Conservation (phyloP, 164 flowering plant species). For the Vitis rotundifolia region DNA sequence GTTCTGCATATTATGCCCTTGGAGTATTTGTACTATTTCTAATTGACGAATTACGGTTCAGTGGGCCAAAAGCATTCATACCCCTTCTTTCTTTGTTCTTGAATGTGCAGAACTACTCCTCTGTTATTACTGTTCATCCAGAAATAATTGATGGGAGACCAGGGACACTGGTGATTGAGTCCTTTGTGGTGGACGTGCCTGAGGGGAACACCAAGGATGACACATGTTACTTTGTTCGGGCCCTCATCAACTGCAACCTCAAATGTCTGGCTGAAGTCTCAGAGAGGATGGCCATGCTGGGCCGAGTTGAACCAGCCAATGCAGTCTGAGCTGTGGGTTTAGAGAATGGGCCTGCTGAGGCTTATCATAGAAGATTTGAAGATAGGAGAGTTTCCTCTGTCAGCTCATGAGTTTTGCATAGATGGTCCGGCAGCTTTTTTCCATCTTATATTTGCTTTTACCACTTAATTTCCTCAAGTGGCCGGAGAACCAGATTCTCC, state of each 20-base stretch:
- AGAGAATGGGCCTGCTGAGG: not conserved
- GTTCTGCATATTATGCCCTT: too few species aligned
- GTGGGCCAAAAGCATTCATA: not conserved
- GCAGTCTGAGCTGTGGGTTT: constrained; percentile 1
- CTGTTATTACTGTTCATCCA: constrained; percentile 59
- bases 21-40: too few species aligned
- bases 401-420: too few species aligned
- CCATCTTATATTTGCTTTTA: too few species aligned
- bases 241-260: constrained; percentile 60
- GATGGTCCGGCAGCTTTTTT: too few species aligned
- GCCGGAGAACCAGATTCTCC: too few species aligned
- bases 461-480: too few species aligned
- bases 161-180: constrained; percentile 63
- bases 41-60: too few species aligned
- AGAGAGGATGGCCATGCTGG: constrained; percentile 63
- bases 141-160: constrained; percentile 52
- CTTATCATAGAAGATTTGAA: too few species aligned
- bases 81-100: not conserved
- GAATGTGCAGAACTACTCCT: constrained; percentile 63
- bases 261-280: constrained; percentile 61
- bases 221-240: constrained; percentile 57
- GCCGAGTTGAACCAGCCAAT: constrained; percentile 20
- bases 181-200: constrained; percentile 68
- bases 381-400: too few species aligned
- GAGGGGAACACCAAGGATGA: constrained; percentile 68